Conservation (phyloP, 2,329 filamentous ascomycete species). For the Gyromitra esculenta region DNA sequence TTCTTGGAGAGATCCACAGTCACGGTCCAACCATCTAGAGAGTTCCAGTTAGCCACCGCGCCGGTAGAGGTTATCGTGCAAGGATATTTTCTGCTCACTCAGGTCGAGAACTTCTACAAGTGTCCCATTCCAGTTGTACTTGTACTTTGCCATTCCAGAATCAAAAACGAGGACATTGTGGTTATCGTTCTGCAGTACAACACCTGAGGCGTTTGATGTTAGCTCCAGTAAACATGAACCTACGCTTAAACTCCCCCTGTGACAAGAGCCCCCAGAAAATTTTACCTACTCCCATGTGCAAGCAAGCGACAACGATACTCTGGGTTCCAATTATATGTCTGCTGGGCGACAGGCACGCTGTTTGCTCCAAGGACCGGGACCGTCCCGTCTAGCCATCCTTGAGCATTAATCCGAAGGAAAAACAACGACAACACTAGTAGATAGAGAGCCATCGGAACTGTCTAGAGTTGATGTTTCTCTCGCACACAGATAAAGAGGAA, state of each 20-base stretch:
- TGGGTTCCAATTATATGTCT: constrained; percentile 32
- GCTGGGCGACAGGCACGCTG: constrained; percentile 1
- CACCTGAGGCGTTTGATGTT: constrained; percentile 1
- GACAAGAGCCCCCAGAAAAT: neutral
- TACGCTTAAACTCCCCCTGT: neutral
- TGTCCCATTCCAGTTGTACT: neutral
- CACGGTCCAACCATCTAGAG: constrained; percentile 32
- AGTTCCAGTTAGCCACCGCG: neutral
- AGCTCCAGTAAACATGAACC: neutral
- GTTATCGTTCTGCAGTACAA: constrained; percentile 15
- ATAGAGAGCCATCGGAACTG: constrained; percentile 7
- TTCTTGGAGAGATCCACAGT: constrained; percentile 11
- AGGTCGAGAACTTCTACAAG: constrained; percentile 30
- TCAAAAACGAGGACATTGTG: constrained; percentile 41
- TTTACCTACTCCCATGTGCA: constrained; percentile 29
- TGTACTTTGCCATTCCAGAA: constrained; percentile 47
- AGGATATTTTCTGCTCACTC: constrained; percentile 16
- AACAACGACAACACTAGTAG: constrained; percentile 4
- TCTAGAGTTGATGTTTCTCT: neutral
- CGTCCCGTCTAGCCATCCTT: neutral
- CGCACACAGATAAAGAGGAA: neutral
- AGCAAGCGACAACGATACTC: constrained; percentile 31
- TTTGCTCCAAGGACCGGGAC: neutral
- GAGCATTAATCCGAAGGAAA: constrained; percentile 9
- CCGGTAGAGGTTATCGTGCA: neutral